Evolutionary conservation across 495 filamentous ascomycete genomes (phyloP), one percentile per base, ranked within the genome.

Genomic region (Umbilicaria muhlenbergii): DNA sequence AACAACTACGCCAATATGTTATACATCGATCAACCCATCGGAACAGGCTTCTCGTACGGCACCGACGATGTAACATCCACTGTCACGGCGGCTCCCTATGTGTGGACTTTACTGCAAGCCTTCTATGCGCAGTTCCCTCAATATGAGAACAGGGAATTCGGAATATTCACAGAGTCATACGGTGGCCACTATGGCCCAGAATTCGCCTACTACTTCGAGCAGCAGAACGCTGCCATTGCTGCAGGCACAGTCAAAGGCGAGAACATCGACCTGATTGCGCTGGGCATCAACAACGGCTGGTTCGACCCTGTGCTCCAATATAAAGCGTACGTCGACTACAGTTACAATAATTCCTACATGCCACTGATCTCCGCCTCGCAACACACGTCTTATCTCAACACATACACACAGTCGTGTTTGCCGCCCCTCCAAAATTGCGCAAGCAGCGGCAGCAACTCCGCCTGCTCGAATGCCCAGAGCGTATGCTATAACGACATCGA

Each of bases 1-100:
- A 81, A 79, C 51, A 68, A 69, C 45, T 70, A 74, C 44, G 71
- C 70, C 41, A 80, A 79, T 47, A 70, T 73, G 66, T 50, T 76
- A 0, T 76, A 71, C 44, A 51, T 76, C 34, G 71, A 75, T 45
- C 69, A 77, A 53, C 73, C 73, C 2, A 66, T 74, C 36, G 65
- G 65, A 5, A 58, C 58, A 10, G 73, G 72, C 11, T 76, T 75
- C 47, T 71, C 66, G 5, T 78, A 77, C 51, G 71, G 70, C 15
- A 67, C 57, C 13, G 60, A 67, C 38, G 41, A 51, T 11, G 68
- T 71, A 17, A 68, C 57, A 17, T 68, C 65, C 32, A 74, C 70
- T 6, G 58, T 58, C 12, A 64, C 63, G 14, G 71, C 71, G 17
- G 70, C 71, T 17, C 69, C 68, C 0, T 67, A 62, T 36, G 69